Conservation (phyloP, 2,329 filamentous ascomycete species). For the Dactylellina cionopaga region DNA sequence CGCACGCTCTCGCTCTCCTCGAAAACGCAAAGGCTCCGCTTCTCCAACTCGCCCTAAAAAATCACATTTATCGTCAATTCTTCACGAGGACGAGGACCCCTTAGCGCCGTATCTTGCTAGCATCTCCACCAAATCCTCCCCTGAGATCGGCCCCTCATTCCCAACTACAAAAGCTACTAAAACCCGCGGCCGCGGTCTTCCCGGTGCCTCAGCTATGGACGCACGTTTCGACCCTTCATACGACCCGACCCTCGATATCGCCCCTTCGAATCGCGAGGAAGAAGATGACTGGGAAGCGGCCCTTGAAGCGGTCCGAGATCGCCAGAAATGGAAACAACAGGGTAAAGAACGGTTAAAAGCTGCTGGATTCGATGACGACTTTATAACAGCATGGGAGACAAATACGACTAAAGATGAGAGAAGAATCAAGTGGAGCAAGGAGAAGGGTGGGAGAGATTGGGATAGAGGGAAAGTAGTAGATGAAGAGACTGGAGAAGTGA, state of each 20-base stretch:
- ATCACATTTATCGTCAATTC: background rate
- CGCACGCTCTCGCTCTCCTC: slow-evolving; percentile 25
- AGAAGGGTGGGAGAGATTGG: slow-evolving; percentile 73
- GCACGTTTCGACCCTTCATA: slow-evolving; percentile 77
- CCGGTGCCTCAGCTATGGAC: slow-evolving; percentile 75
- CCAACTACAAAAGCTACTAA: slow-evolving; percentile 55
- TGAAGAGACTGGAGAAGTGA: slow-evolving; percentile 55
- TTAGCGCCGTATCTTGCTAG: slow-evolving; percentile 30
- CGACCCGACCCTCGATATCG: slow-evolving; percentile 69
- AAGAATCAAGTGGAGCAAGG: slow-evolving; percentile 77
- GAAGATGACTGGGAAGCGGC: slow-evolving; percentile 81
- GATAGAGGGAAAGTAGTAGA: slow-evolving; percentile 66
- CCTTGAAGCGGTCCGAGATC: slow-evolving; percentile 79
- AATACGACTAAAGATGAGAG: slow-evolving; percentile 70
- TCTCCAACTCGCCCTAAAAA: background rate
- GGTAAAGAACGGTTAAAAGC: slow-evolving; percentile 79
- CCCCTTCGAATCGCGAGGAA: slow-evolving; percentile 63
- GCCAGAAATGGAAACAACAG: slow-evolving; percentile 78
- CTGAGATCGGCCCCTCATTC: slow-evolving; percentile 81
- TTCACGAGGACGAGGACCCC: slow-evolving; percentile 26
- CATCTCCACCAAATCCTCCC: slow-evolving; percentile 60
- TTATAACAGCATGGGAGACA: slow-evolving; percentile 77
- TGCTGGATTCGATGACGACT: slow-evolving; percentile 80
- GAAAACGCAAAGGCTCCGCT: slow-evolving; percentile 23
- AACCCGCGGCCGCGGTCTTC: slow-evolving; percentile 56